These are phyloP conservation scores for Phtheirospermum japonicum DNA, from an alignment of 257 asterid species.

Conservation along the genomic window DNA sequence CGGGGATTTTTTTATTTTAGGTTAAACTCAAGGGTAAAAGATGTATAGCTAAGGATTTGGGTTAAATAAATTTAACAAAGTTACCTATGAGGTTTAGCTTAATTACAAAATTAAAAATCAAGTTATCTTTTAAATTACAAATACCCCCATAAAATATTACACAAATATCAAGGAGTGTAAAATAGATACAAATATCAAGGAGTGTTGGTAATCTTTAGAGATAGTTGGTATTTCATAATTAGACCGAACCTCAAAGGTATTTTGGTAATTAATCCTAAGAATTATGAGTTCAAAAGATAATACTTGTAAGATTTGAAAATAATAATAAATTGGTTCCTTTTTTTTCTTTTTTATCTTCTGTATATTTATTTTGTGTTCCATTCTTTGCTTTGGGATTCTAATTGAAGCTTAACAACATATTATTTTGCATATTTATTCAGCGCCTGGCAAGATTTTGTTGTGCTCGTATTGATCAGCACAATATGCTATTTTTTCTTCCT, in stretches of 20 bases:
- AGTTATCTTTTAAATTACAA: neutral
- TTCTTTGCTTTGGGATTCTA: neutral
- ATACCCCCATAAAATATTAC: neutral
- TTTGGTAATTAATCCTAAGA: neutral
- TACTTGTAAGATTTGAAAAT: too few species aligned
- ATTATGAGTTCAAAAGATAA: neutral
- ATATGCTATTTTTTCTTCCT: conserved; percentile 95
- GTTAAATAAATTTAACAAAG: neutral
- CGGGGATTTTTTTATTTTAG: neutral
- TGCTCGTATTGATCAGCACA: conserved; percentile 86
- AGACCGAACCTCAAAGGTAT: too few species aligned
- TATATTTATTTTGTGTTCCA: neutral
- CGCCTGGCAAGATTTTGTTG: conserved; percentile 98
- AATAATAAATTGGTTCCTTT: neutral
- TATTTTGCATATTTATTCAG: conserved; percentile 37
- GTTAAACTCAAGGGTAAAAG: neutral
- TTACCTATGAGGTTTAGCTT: neutral
- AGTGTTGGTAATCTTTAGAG: too few species aligned
- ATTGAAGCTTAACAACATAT: conserved; percentile 23
- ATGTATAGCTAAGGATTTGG: neutral
- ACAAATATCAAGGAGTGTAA: neutral
- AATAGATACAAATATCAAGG: too few species aligned
- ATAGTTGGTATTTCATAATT: too few species aligned
- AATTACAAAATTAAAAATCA: neutral
- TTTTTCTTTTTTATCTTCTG: neutral